phyloP scores from a whole-genome alignment of 1,284 basidiomycete species.

The Ustilago hordei region DNA sequence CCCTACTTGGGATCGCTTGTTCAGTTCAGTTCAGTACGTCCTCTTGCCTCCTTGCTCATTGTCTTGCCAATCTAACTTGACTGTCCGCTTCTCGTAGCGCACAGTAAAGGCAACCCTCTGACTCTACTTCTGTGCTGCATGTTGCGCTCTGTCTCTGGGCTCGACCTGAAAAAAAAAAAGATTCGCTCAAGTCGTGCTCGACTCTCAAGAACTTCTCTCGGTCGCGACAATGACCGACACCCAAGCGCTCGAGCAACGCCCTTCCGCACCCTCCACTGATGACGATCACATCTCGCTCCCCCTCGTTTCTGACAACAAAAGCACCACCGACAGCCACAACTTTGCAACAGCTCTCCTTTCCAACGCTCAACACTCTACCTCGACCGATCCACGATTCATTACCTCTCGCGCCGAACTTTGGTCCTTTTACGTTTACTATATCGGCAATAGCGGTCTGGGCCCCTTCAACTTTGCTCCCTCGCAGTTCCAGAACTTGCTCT shows the following conservation, averaged over 20 bases:
- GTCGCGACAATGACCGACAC: slow-evolving; percentile 5
- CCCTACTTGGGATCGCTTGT: not conserved
- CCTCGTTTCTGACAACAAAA: slow-evolving; percentile 12
- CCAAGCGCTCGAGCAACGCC: not conserved
- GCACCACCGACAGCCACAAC: slow-evolving; percentile 7
- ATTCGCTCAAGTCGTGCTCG: not conserved
- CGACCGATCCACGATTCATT: slow-evolving; percentile 23
- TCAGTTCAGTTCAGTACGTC: not conserved
- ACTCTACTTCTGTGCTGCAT: not conserved
- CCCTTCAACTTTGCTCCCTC: slow-evolving; percentile 80
- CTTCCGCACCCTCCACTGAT: not conserved
- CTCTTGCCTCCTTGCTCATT: not conserved
- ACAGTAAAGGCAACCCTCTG: not conserved
- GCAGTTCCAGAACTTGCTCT: slow-evolving; percentile 81
- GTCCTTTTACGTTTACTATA: slow-evolving; percentile 80
- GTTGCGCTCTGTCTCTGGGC: not conserved
- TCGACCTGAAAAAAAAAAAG: not conserved
- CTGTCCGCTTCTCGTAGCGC: not conserved
- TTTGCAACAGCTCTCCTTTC: slow-evolving; percentile 25
- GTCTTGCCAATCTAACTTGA: not conserved
- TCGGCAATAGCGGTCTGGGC: slow-evolving; percentile 77
- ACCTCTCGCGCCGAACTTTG: slow-evolving; percentile 71
- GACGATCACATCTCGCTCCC: slow-evolving; percentile 16
- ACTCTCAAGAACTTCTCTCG: not conserved
- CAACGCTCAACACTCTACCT: slow-evolving; percentile 14